Evolutionary conservation across 2,329 filamentous ascomycete genomes (phyloP).

Genomic region (Talaromyces atroroseus): DNA sequence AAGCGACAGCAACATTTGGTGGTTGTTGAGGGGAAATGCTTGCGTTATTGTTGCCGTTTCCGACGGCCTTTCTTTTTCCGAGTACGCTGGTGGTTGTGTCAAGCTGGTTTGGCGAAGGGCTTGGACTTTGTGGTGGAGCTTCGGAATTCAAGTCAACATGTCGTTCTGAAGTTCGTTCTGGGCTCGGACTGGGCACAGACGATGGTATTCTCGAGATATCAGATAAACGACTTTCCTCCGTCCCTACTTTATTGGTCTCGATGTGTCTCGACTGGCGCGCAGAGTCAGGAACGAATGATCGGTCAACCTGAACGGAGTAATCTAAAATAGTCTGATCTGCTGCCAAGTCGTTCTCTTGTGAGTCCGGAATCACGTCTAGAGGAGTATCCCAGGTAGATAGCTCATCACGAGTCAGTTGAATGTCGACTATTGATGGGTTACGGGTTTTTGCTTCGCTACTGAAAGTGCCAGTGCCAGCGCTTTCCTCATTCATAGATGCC

Average conservation of each 20-base stretch:
- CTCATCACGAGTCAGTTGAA: background rate
- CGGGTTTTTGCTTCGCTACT: background rate
- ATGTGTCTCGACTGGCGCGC: background rate
- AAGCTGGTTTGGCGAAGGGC: background rate
- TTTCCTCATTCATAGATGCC: background rate
- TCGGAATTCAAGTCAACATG: background rate
- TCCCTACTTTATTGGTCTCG: background rate
- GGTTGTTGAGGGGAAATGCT: background rate
- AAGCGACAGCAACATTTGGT: background rate
- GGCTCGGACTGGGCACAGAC: constrained; percentile 13
- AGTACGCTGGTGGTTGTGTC: background rate
- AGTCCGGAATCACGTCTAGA: constrained; percentile 37
- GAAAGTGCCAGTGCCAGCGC: background rate
- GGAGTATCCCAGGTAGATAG: constrained; percentile 28
- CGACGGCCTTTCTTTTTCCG: constrained; percentile 4
- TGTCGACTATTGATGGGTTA: background rate
- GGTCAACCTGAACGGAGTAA: constrained; percentile 13
- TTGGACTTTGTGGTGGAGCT: background rate
- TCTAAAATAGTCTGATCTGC: background rate
- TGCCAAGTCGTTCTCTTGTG: constrained; percentile 20
- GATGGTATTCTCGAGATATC: constrained; percentile 13
- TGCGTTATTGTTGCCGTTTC: background rate
- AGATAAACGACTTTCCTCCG: background rate
- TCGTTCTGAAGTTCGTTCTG: background rate
- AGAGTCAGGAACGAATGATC: constrained; percentile 13